Percentiles rank a stretch among this genome's conserved stretches.
Conservation (phyloP, 2,329 filamentous ascomycete genomes). For the Aspergillus japonicus region DNA sequence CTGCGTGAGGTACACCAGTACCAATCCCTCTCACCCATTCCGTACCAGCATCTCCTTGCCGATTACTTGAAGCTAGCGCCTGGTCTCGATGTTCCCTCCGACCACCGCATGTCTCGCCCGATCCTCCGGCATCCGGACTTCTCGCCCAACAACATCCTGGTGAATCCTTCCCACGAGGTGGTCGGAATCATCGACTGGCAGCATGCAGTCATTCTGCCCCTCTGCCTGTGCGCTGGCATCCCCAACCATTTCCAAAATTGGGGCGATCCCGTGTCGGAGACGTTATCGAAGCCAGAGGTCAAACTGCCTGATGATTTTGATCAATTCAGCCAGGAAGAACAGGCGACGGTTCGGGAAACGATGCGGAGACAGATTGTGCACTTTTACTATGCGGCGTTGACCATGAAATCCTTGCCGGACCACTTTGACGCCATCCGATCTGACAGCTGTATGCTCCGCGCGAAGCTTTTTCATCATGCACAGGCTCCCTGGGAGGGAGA, state of each 20-base stretch:
- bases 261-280: conserved; percentile 30
- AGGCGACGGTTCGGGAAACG: conserved; percentile 21
- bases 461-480: conserved; percentile 25
- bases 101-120: conserved; percentile 21
- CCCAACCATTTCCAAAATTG: conserved; percentile 37
- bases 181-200: conserved; percentile 34
- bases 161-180: conserved; percentile 27
- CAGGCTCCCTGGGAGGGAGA: conserved; percentile 32
- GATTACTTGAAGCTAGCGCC: conserved; percentile 20
- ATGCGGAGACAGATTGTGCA: conserved; percentile 24
- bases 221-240: conserved; percentile 30
- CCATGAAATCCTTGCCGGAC: conserved; percentile 22
- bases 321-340: conserved; percentile 20
- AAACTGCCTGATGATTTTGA: conserved; percentile 26
- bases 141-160: conserved; percentile 32
- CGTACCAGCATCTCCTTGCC: conserved; percentile 16
- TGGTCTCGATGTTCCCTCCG: conserved; percentile 17
- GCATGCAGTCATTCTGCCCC: conserved; percentile 28
- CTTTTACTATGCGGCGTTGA: conserved; percentile 28
- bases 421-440: conserved; percentile 24
- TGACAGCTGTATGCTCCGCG: conserved; percentile 23
- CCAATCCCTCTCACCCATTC: conserved; percentile 10
- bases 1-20: conserved; percentile 23
- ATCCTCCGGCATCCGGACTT: conserved; percentile 28
- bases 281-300: conserved; percentile 21